Percentiles rank a stretch among this genome's conserved stretches.
Conservation (phyloP, 2,329 filamentous ascomycete species). For the Claviceps cyperi region DNA sequence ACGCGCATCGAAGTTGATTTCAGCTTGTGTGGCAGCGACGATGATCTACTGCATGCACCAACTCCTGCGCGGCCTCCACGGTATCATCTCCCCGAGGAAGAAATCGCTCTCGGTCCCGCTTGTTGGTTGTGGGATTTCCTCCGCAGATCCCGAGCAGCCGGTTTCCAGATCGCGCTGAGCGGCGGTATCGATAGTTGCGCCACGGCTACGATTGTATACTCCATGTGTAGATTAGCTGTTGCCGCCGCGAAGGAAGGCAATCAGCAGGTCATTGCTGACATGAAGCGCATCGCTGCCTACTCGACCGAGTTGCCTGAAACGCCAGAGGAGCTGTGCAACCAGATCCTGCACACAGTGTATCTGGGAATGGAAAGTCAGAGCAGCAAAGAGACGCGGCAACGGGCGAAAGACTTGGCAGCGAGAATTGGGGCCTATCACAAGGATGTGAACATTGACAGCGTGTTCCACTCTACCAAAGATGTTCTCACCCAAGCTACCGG, state of each 20-base stretch:
- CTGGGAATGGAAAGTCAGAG: constrained; percentile 51
- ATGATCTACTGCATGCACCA: constrained; percentile 21
- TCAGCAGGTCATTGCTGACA: constrained; percentile 12
- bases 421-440: constrained; percentile 59
- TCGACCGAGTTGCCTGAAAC: constrained; percentile 32
- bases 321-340: constrained; percentile 39
- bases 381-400: constrained; percentile 48
- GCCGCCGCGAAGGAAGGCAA: constrained; percentile 28
- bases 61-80: constrained; percentile 29
- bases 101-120: constrained; percentile 49
- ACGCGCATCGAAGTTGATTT: constrained; percentile 9
- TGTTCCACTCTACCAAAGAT: constrained; percentile 35
- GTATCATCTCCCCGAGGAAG: constrained; percentile 50
- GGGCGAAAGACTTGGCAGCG: constrained; percentile 45
- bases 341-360: constrained; percentile 26
- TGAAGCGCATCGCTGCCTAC: constrained; percentile 10
- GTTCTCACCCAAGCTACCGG: constrained; percentile 43
- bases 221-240: constrained; percentile 41
- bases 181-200: constrained; percentile 43
- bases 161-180: constrained; percentile 40
- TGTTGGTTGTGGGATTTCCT: constrained; percentile 56
- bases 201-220: constrained; percentile 24
- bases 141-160: constrained; percentile 31
- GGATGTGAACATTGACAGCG: constrained; percentile 55
- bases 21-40: not conserved